A percentile compares a stretch with the other conserved stretches of the same genome.
phyloP scores from a whole-genome alignment of 805 yeast species.

The Ogataea neopini region DNA sequence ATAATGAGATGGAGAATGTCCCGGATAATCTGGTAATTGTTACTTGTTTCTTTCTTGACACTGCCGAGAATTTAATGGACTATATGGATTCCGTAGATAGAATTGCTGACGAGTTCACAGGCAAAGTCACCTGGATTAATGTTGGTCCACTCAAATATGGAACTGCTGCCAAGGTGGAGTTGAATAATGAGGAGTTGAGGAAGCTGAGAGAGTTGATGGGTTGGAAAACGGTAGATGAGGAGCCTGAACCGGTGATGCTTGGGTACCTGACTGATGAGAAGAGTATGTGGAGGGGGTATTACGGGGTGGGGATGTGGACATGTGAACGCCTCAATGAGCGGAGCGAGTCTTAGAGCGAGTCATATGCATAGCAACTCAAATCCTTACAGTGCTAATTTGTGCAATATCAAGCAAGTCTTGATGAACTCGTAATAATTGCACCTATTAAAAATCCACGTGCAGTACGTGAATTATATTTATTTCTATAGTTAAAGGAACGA shows the following conservation, averaged over 20 bases:
- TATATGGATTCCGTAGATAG: conserved; percentile 67
- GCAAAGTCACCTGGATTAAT: conserved; percentile 73
- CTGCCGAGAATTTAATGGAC: conserved; percentile 82
- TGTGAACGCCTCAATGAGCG: conserved; percentile 21
- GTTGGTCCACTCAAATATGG: conserved; percentile 94
- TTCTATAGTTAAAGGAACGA: too few relatives aligned
- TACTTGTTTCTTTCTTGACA: conserved; percentile 82
- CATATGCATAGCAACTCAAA: too few relatives aligned
- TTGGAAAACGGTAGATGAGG: conserved; percentile 52
- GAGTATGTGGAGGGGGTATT: conserved; percentile 77
- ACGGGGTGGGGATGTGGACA: conserved; percentile 64
- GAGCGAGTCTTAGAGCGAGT: too few relatives aligned
- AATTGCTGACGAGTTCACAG: conserved; percentile 35
- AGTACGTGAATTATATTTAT: too few relatives aligned
- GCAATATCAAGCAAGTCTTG: too few relatives aligned
- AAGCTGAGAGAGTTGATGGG: conserved; percentile 57
- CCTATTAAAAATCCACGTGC: too few relatives aligned
- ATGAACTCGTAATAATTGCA: too few relatives aligned
- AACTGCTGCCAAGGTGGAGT: conserved; percentile 73
- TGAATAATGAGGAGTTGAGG: conserved; percentile 68
- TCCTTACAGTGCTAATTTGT: too few relatives aligned
- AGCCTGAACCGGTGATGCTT: conserved; percentile 39
- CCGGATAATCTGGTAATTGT: conserved; percentile 55
- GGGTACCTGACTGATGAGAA: conserved; percentile 68
- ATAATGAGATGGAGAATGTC: neutral